These are phyloP conservation scores for Nannochloris sp. DNA, from an alignment of 139 green algal species.

Conservation along the genomic window DNA sequence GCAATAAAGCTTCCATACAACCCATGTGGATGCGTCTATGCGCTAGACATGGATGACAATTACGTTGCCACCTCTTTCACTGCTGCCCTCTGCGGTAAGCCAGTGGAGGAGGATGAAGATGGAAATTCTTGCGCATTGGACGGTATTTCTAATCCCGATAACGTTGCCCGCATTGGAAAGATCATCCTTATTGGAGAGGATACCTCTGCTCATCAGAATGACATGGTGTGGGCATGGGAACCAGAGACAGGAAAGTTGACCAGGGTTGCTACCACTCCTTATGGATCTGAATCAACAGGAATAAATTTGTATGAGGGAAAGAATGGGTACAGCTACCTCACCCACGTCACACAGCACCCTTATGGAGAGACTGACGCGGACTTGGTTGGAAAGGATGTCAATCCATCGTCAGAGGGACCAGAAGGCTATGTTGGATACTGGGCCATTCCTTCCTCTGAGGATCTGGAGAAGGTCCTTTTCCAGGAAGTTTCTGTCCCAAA, in stretches of 20 bases:
- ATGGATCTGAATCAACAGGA: conserved; percentile 40
- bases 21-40: conserved; percentile 33
- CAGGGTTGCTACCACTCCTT: conserved; percentile 39
- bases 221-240: conserved; percentile 43
- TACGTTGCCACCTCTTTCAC: conserved; percentile 10
- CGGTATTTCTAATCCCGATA: conserved; percentile 33
- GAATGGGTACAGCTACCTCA: conserved; percentile 33
- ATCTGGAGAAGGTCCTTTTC: background rate
- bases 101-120: conserved; percentile 3
- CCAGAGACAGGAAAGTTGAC: conserved; percentile 21
- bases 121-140: conserved; percentile 23
- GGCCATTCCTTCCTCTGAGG: background rate
- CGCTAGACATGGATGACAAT: conserved; percentile 15
- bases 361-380: conserved; percentile 36
- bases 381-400: background rate
- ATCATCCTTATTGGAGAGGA: conserved; percentile 34
- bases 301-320: conserved; percentile 38
- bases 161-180: conserved; percentile 24
- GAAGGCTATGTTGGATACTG: conserved; percentile 14
- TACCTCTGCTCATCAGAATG: conserved; percentile 29
- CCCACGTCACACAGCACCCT: conserved; percentile 43
- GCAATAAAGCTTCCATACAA: conserved; percentile 27
- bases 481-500: background rate
- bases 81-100: conserved; percentile 28
- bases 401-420: conserved; percentile 2